Percentiles rank a stretch among this genome's conserved stretches.
These are phyloP conservation scores for Medicago arabica DNA, from an alignment of 306 rosid genomes.

Conservation along the genomic window DNA sequence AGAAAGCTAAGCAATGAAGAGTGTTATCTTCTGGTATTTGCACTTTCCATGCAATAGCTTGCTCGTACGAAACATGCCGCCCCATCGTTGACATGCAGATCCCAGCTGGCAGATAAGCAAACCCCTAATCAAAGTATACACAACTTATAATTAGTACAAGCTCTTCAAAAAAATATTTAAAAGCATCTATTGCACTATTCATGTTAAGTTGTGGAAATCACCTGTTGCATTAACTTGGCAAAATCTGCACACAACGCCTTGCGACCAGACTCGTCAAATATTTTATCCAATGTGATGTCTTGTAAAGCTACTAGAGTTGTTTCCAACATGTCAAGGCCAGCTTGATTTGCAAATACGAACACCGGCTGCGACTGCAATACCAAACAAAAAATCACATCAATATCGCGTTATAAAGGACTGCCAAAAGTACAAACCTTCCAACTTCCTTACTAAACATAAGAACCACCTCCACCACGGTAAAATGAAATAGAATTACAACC, in stretches of 20 bases:
- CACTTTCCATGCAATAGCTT: constrained; percentile 96
- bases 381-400: constrained; percentile 10
- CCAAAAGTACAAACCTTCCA: not conserved
- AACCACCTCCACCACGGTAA: not conserved
- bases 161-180: no score
- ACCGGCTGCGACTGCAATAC: constrained; percentile 72
- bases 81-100: constrained; percentile 97
- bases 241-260: constrained; percentile 76
- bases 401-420: not conserved
- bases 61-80: constrained; percentile 81
- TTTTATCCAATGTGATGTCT: constrained; percentile 92
- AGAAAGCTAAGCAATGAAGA: constrained; percentile 91
- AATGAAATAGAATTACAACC: not conserved
- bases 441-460: not conserved
- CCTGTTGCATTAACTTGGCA: constrained; percentile 94
- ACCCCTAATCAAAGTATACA: constrained; percentile 56
- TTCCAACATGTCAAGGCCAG: constrained; percentile 97
- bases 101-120: constrained; percentile 82
- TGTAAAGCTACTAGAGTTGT: constrained; percentile 90
- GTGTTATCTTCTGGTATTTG: constrained; percentile 68
- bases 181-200: no score
- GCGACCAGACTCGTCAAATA: constrained; percentile 87
- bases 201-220: constrained; percentile 13
- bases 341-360: constrained; percentile 89
- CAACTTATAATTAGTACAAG: no score